Evolutionary conservation across 2,329 filamentous ascomycete species (phyloP).

Genomic region (Exserohilum rostratum): DNA sequence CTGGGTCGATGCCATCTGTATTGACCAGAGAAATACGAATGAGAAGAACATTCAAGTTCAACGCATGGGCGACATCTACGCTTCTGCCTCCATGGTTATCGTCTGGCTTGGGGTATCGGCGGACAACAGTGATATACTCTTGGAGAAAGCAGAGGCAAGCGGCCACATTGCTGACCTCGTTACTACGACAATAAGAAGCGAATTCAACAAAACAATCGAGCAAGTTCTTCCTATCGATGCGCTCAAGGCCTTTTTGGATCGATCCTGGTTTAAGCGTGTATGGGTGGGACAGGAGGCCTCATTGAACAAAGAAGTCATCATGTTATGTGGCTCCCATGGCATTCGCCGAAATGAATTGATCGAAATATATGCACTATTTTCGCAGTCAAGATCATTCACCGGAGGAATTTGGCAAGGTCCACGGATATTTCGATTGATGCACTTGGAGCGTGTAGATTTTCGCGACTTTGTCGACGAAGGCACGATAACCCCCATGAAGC

Average conservation of each 20-base stretch:
- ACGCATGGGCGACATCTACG: not conserved
- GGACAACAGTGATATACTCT: not conserved
- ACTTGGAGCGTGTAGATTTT: too few relatives aligned
- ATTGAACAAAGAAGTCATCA: not conserved
- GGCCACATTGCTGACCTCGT: too few relatives aligned
- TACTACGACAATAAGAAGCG: too few relatives aligned
- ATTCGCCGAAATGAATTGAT: not conserved
- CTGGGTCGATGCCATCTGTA: not conserved
- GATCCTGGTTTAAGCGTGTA: conserved; percentile 1
- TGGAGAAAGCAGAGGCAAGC: too few relatives aligned
- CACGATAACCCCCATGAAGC: too few relatives aligned
- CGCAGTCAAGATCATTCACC: not conserved
- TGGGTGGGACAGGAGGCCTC: too few relatives aligned
- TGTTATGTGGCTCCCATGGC: not conserved
- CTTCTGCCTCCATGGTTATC: not conserved
- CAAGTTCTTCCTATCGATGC: not conserved
- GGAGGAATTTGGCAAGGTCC: too few relatives aligned
- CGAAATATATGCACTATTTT: not conserved
- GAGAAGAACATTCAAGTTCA: not conserved
- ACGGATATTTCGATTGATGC: too few relatives aligned
- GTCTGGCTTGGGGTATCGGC: not conserved
- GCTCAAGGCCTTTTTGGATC: not conserved
- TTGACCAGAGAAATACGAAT: not conserved
- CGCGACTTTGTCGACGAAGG: too few relatives aligned
- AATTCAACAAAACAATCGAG: too few relatives aligned